Evolutionary conservation across 2,329 filamentous ascomycete species (phyloP).

Genomic region (Trichoderma endophyticum): DNA sequence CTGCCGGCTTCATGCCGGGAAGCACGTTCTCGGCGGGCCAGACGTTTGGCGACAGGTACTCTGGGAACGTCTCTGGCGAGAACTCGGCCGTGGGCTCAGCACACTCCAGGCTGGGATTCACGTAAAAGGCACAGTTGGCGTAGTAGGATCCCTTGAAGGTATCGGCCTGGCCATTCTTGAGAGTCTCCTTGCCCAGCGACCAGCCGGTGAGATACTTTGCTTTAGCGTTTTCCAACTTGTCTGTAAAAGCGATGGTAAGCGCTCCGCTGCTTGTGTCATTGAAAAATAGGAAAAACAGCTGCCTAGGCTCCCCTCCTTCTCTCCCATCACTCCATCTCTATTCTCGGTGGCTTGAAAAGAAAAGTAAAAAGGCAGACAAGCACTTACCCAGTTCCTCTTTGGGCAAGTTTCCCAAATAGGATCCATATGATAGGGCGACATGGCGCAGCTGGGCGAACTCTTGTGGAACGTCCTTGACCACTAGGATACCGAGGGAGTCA

Average conservation of each 20-base stretch:
- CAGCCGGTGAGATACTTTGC: slow-evolving; percentile 69
- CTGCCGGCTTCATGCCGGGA: slow-evolving; percentile 69
- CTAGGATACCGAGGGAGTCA: slow-evolving; percentile 82
- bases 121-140: slow-evolving; percentile 77
- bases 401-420: slow-evolving; percentile 81
- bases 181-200: slow-evolving; percentile 78
- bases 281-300: background rate
- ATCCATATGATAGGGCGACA: slow-evolving; percentile 78
- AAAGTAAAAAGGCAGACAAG: background rate
- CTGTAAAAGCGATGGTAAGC: slow-evolving; percentile 30
- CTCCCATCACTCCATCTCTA: too few relatives aligned
- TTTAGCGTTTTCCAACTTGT: slow-evolving; percentile 55
- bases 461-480: slow-evolving; percentile 81
- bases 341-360: background rate
- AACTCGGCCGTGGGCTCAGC: slow-evolving; percentile 59
- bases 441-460: slow-evolving; percentile 70
- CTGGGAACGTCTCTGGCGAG: slow-evolving; percentile 65
- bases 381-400: slow-evolving; percentile 63
- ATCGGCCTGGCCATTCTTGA: slow-evolving; percentile 74
- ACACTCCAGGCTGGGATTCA: slow-evolving; percentile 59
- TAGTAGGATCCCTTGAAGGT: slow-evolving; percentile 82
- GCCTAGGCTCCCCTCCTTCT: background rate
- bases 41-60: slow-evolving; percentile 86
- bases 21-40: slow-evolving; percentile 72
- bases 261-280: background rate